Base-by-base conservation (phyloP, 208 protist genomes). In the Acanthamoeba divionensis region DNA sequence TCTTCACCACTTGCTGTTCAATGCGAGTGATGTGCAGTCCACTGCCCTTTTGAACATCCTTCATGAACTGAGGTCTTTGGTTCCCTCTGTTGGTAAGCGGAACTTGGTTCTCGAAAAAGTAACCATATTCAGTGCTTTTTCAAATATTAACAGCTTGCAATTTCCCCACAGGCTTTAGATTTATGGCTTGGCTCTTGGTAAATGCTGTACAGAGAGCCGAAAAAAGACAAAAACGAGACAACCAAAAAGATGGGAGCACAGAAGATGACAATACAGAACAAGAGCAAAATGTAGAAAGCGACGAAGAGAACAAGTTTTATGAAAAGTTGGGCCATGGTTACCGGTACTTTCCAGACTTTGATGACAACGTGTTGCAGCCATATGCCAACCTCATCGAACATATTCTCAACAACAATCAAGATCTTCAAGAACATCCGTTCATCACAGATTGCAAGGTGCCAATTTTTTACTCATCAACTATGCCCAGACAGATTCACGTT, bases 181-280 rank as follows among this genome's bases (percentile, higher is more conserved):
- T 93, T 24, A 44, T 90, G 21, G 52, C 87, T 12, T 91, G 87
- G 87, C 55, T 38, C 18, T 36, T 93, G n/a, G 55, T 92, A 13
- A 52, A 87, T 29, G 77, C 24, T 10, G 50, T 87, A 6, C 63
- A 87, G 55, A 26, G 15, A 9, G 52, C 67, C 21, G 77, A 87
- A 21, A 87, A 45, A 41, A 18, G 77, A 44, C 77, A 45, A 67
- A 24, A 13, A 41, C 12, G 24, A n/a, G 52, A 26, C 52, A 36
- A 44, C 21, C 5, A 10, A 38, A 12, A 41, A 38, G n/a, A 18
- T 38, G 73, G 38, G 65, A n/a, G 18, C 18, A 5, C 1, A 18
- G 31, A 47, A 38, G 65, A 75, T 26, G 65, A 75, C n/a, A 75
- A n/a, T n/a, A n/a, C n/a, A n/a, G n/a, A n/a, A n/a, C n/a, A n/a